phyloP scores from a whole-genome alignment of 306 rosid species.

The Medicago lupulina region DNA sequence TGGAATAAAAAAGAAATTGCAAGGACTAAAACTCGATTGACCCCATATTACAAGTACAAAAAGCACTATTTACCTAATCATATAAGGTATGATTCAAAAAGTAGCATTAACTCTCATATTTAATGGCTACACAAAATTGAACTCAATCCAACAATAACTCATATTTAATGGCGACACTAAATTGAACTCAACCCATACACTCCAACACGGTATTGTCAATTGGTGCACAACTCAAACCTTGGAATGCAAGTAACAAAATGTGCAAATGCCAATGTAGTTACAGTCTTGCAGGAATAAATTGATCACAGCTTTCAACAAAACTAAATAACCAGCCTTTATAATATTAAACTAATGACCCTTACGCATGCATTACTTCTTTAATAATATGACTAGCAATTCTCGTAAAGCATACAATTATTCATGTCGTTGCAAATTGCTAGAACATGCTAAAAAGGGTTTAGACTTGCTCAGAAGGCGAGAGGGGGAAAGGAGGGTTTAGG shows the following conservation, averaged over 20 bases:
- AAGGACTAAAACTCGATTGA: not conserved
- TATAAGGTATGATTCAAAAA: not conserved
- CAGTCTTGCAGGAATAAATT: not conserved
- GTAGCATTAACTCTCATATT: conserved; percentile 4
- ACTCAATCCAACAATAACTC: not conserved
- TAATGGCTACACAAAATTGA: conserved; percentile 17
- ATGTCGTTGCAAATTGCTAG: not conserved
- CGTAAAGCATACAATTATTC: conserved; percentile 5
- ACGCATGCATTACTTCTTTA: not conserved
- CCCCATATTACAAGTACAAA: too few relatives aligned
- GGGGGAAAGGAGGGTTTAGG: not conserved
- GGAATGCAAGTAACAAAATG: conserved; percentile 26
- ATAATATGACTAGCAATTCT: conserved; percentile 23
- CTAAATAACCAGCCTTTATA: conserved; percentile 5
- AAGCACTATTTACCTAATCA: too few relatives aligned
- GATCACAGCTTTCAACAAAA: conserved; percentile 6
- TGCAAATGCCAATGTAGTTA: not conserved
- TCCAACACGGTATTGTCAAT: conserved; percentile 36
- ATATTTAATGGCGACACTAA: conserved; percentile 23
- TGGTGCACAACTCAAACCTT: conserved; percentile 17
- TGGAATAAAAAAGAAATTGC: too few relatives aligned
- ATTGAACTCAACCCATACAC: conserved; percentile 4
- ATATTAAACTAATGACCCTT: conserved; percentile 9
- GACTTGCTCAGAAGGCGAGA: not conserved
- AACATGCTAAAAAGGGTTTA: conserved; percentile 3